Evolutionary conservation across 2,329 filamentous ascomycete species (phyloP).

Genomic region (Diaporthe humulicola): DNA sequence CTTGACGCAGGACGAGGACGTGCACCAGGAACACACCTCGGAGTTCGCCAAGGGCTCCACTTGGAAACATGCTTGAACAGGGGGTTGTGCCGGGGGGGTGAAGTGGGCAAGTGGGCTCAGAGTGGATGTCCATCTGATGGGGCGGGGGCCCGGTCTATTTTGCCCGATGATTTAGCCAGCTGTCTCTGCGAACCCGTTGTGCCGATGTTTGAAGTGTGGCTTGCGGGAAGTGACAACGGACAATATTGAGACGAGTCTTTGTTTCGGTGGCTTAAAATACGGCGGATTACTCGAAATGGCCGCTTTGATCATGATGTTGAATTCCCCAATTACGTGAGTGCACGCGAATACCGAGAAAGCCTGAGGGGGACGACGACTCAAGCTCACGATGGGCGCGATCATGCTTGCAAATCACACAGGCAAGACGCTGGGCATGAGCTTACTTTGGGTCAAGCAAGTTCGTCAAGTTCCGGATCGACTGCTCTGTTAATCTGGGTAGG

Average conservation of each 20-base stretch:
- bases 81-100: neutral
- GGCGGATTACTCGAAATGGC: conserved; percentile 5
- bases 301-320: neutral
- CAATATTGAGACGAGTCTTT: conserved; percentile 28
- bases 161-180: conserved; percentile 16
- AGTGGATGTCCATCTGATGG: conserved; percentile 12
- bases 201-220: conserved; percentile 30
- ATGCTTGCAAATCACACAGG: conserved; percentile 12
- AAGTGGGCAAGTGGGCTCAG: neutral
- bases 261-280: conserved; percentile 16
- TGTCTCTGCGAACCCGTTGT: conserved; percentile 19
- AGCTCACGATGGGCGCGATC: neutral
- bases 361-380: neutral
- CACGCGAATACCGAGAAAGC: neutral
- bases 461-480: conserved; percentile 25
- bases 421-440: conserved; percentile 24
- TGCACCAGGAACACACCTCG: conserved; percentile 20
- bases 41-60: conserved; percentile 24
- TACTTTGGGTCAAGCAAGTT: conserved; percentile 1
- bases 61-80: conserved; percentile 23
- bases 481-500: conserved; percentile 2
- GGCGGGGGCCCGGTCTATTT: neutral
- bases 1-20: conserved; percentile 18
- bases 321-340: neutral
- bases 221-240: conserved; percentile 31